phyloP scores from a whole-genome alignment of 177 flowering plant species.

The Vitis hybrid region DNA sequence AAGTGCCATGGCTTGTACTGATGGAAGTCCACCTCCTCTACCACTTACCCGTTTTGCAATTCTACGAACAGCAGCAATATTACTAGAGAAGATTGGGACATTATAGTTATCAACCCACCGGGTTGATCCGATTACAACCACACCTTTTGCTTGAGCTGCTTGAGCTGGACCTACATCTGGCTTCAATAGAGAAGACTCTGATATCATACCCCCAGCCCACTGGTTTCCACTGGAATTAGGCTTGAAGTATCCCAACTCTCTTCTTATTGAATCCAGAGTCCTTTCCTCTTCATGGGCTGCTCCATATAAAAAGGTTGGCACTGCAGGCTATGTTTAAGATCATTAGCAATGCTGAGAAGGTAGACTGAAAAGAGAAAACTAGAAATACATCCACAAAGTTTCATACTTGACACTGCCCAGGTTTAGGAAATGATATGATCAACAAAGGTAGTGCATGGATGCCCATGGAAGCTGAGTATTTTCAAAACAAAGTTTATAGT shows the following conservation, averaged over 20 bases:
- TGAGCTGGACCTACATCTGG: conserved; percentile 78
- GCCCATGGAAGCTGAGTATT: background rate
- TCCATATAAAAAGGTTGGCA: conserved; percentile 81
- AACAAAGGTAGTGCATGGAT: background rate
- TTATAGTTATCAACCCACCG: conserved; percentile 90
- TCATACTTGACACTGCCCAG: background rate
- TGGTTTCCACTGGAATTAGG: conserved; percentile 60
- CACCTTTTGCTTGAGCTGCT: conserved; percentile 55
- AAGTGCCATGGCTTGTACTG: conserved; percentile 92
- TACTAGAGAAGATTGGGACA: conserved; percentile 60
- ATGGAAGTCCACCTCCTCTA: conserved; percentile 83
- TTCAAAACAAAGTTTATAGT: too few relatives aligned
- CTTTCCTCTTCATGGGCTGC: conserved; percentile 68
- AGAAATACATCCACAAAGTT: too few relatives aligned
- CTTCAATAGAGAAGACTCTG: conserved; percentile 38
- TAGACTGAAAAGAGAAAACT: too few relatives aligned
- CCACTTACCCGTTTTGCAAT: conserved; percentile 70
- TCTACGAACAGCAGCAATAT: conserved; percentile 55
- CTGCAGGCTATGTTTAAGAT: conserved; percentile 46
- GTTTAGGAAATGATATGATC: background rate
- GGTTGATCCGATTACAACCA: conserved; percentile 71
- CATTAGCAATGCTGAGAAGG: conserved; percentile 3
- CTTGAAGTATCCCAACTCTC: conserved; percentile 79
- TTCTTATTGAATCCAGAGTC: conserved; percentile 67
- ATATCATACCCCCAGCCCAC: conserved; percentile 63